Evolutionary conservation across 768 basidiomycete species (phyloP).

Genomic region (Cubamyces lactineus): DNA sequence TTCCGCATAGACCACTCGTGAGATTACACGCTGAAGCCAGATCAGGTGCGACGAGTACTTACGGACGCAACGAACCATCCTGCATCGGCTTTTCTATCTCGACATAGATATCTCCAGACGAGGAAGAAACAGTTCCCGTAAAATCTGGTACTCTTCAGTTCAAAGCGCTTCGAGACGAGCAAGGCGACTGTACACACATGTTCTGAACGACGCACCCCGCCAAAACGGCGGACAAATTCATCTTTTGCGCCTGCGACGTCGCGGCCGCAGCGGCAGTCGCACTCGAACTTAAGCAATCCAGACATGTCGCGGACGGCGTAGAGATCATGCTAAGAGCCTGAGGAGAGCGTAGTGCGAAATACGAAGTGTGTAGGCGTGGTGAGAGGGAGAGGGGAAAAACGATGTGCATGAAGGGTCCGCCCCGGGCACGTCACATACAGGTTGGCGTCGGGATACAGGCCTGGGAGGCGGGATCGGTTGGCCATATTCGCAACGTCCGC

Average conservation of each 20-base stretch:
- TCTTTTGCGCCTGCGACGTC: background rate
- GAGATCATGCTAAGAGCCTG: background rate
- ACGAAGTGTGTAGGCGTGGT: background rate
- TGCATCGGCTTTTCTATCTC: background rate
- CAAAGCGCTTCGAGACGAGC: background rate
- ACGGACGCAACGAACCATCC: conserved; percentile 3
- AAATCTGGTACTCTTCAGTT: background rate
- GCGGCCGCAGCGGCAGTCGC: background rate
- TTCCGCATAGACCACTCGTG: too few relatives aligned
- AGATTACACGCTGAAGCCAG: too few relatives aligned
- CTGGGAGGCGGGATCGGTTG: background rate
- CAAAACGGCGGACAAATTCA: conserved; percentile 1
- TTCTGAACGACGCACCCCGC: background rate
- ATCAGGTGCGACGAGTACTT: background rate
- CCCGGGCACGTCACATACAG: background rate
- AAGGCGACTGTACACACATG: background rate
- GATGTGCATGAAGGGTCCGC: background rate
- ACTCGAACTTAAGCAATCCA: background rate
- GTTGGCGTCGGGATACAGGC: background rate
- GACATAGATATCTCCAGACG: background rate
- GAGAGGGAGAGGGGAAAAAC: background rate
- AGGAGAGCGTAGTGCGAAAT: too few relatives aligned
- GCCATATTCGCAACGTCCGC: conserved; percentile 4
- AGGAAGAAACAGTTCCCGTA: conserved; percentile 5
- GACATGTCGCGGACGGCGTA: background rate